phyloP scores from a whole-genome alignment of 352 stramenopile genomes.

The Phytophthora citricola region DNA sequence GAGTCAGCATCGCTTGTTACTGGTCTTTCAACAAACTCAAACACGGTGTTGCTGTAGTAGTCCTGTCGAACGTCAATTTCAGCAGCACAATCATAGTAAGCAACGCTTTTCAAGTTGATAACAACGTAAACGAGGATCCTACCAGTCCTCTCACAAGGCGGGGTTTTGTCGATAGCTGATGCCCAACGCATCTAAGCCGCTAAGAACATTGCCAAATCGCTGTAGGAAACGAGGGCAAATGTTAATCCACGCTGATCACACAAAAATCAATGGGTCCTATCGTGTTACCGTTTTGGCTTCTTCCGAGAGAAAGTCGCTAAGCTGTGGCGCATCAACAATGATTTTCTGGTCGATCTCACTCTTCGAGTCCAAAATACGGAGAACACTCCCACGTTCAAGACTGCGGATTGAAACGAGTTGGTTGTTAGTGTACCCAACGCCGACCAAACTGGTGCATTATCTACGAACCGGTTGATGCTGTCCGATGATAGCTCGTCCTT shows the following conservation, averaged over 20 bases:
- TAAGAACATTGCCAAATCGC: conserved; percentile 76
- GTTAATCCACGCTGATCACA: conserved; percentile 5
- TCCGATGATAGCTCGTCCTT: conserved; percentile 75
- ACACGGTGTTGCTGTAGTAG: conserved; percentile 92
- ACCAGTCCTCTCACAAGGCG: conserved; percentile 87
- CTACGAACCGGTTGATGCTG: conserved; percentile 71
- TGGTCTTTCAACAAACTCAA: conserved; percentile 84
- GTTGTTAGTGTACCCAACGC: conserved; percentile 1
- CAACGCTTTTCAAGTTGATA: neutral
- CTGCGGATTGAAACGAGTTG: conserved; percentile 29
- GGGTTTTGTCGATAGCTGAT: conserved; percentile 69
- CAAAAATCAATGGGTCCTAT: neutral
- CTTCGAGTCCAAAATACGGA: conserved; percentile 90
- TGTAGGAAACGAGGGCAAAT: conserved; percentile 26
- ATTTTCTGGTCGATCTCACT: conserved; percentile 72
- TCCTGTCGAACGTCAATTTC: conserved; percentile 52
- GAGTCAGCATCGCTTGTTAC: conserved; percentile 4
- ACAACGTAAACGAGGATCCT: conserved; percentile 1
- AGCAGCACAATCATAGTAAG: conserved; percentile 6
- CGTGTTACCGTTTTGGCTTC: conserved; percentile 54
- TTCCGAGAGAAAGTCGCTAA: conserved; percentile 70
- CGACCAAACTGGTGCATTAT: neutral
- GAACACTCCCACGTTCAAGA: conserved; percentile 81
- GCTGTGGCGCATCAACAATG: conserved; percentile 66
- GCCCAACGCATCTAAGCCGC: conserved; percentile 62